Base-by-base conservation (phyloP, 371 early-diverging fungal genomes). In the Paraphysoderma sedebokerense region DNA sequence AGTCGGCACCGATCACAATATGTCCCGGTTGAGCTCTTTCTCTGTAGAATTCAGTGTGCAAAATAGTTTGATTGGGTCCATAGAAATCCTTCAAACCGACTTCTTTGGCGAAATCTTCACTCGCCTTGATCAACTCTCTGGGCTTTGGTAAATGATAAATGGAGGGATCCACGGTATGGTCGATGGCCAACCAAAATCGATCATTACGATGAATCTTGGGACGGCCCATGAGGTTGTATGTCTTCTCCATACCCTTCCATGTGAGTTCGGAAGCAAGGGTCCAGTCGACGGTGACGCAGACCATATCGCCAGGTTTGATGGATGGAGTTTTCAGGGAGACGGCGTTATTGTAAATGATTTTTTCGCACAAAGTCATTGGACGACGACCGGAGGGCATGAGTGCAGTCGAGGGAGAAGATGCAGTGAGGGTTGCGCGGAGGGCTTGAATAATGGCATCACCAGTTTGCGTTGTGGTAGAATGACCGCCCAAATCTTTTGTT, bases 401-500 rank as follows among this genome's bases (percentile, higher is more conserved):
- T n/a, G 41, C 19, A n/a, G n/a, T n/a, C 40, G 49, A 20, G 62
- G 38, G 20, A 69, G 59, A 19, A 68, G 54, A 6, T 54, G 49
- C 17, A 46, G 53, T 20, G 13, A 28, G 33, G 57, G 46, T n/a
- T 53, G 57, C 23, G 55, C 67, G 69, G 32, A 89, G 70, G 26
- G 67, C 80, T 50, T 76, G 77, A 55, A 78, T 70, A 41, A 96
- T 73, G 51, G 88, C 87, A 53, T 90, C 86, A 50, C 92, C 95
- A 47, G 92, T 70, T 65, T 90, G 73, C 36, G 67, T 59, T 11
- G 95, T 93, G 15, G 82, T 67, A 27, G 79, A 74, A 8, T 67
- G 60, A 41, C 97, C 97, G 26, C 81, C 80, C 46, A 97, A 70
- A 59, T 97, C 97, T 38, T 75, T 77, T 15, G 97, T 91, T 48